Evolutionary conservation across 257 asterid species (phyloP).

Genomic region (Ilex asprella): DNA sequence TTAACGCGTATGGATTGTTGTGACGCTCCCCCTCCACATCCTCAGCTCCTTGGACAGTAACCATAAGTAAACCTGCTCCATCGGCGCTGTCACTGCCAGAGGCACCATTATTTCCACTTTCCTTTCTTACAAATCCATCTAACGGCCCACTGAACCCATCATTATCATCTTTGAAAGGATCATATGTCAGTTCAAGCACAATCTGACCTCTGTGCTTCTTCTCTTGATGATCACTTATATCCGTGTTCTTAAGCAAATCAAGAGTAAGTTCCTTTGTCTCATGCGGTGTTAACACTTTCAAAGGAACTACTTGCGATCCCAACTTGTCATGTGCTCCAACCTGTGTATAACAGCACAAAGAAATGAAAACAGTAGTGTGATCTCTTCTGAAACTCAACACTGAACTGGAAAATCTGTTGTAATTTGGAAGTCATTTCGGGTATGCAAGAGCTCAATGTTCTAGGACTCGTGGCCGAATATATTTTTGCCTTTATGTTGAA

Average conservation of each 20-base stretch:
- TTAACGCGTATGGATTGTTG: neutral
- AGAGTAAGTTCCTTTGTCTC: neutral
- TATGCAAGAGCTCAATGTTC: no score
- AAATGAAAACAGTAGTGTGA: neutral
- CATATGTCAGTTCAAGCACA: neutral
- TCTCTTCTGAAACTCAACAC: neutral
- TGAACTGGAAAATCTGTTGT: no score
- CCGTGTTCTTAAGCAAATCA: neutral
- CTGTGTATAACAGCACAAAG: neutral
- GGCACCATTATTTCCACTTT: neutral
- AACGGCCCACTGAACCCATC: neutral
- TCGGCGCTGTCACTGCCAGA: neutral
- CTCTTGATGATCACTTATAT: neutral
- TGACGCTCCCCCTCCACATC: neutral
- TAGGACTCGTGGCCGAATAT: no score
- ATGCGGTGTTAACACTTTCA: neutral
- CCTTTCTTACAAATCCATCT: neutral
- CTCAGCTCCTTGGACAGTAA: neutral
- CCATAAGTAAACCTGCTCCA: neutral
- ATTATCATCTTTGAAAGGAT: neutral
- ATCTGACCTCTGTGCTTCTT: neutral
- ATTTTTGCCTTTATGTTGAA: no score
- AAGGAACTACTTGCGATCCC: neutral
- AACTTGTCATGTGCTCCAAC: neutral
- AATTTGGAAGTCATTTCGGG: no score